These are phyloP conservation scores for Excoecaria agallocha DNA, from an alignment of 345 rosid species.

Conservation along the genomic window DNA sequence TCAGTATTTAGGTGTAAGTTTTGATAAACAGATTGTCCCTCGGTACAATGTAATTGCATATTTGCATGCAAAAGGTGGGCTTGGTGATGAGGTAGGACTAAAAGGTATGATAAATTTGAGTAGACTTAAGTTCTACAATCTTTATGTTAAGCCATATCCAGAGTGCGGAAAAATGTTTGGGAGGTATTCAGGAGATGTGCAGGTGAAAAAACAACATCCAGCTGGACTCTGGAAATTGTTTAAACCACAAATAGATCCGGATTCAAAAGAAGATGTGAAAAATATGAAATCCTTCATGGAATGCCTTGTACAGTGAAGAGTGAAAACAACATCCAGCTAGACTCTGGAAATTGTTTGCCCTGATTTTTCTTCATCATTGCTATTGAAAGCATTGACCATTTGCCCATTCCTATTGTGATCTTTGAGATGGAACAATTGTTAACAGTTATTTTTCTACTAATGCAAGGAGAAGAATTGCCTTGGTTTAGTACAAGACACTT, in stretches of 20 bases:
- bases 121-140: constrained; percentile 67
- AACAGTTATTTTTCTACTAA: background rate
- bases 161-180: constrained; percentile 72
- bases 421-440: background rate
- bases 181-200: constrained; percentile 42
- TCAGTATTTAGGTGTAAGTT: constrained; percentile 67
- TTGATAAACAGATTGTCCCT: constrained; percentile 73
- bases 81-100: constrained; percentile 64
- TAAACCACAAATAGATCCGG: constrained; percentile 44
- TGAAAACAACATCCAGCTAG: background rate
- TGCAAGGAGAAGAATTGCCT: background rate
- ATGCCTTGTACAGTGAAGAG: constrained; percentile 35
- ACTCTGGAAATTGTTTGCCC: background rate
- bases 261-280: constrained; percentile 51
- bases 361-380: background rate
- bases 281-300: constrained; percentile 63
- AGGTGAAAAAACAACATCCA: constrained; percentile 40
- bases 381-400: background rate
- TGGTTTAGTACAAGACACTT: background rate
- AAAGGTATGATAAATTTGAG: constrained; percentile 65
- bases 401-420: background rate
- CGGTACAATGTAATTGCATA: constrained; percentile 64
- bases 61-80: constrained; percentile 60
- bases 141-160: constrained; percentile 84
- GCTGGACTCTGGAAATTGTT: constrained; percentile 72